phyloP scores from a whole-genome alignment of 2,329 filamentous ascomycete genomes.

The Westerdykella aurantiaca region DNA sequence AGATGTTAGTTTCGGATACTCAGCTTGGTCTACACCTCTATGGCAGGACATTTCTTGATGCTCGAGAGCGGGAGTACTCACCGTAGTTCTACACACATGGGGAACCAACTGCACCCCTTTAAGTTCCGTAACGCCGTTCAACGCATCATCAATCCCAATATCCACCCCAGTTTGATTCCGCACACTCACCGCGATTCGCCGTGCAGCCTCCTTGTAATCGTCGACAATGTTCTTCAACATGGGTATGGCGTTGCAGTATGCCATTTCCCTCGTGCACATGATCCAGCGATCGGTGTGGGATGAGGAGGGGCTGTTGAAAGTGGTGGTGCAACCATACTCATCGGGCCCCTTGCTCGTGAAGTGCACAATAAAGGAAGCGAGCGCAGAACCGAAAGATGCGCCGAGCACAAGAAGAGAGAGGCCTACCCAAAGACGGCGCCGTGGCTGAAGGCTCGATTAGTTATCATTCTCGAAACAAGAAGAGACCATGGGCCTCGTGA shows the following conservation, averaged over 20 bases:
- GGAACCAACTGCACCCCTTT: too few species aligned
- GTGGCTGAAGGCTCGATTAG: constrained; percentile 14
- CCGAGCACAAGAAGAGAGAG: constrained; percentile 16
- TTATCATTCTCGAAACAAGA: neutral
- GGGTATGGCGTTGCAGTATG: constrained; percentile 20
- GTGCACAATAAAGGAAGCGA: constrained; percentile 20
- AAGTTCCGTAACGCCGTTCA: too few species aligned
- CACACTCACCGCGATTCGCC: constrained; percentile 7
- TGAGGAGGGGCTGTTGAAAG: constrained; percentile 8
- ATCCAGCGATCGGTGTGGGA: constrained; percentile 17
- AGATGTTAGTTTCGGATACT: neutral
- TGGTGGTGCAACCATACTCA: constrained; percentile 19
- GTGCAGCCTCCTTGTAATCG: neutral
- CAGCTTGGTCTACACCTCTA: too few species aligned
- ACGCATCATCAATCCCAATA: constrained; percentile 3
- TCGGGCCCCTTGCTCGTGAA: constrained; percentile 23
- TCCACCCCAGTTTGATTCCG: constrained; percentile 5
- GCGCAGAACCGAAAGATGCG: constrained; percentile 12
- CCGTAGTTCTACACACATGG: constrained; percentile 21
- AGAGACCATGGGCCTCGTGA: neutral
- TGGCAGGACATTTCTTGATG: too few species aligned
- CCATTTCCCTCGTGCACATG: constrained; percentile 25
- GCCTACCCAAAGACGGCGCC: constrained; percentile 24
- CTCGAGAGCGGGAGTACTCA: constrained; percentile 11
- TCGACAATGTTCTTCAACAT: neutral